Percentiles rank a stretch among this genome's conserved stretches.
Evolutionary conservation across 1,284 basidiomycete species (phyloP).

Genomic region (Ceratorhiza oryzae-sativae): DNA sequence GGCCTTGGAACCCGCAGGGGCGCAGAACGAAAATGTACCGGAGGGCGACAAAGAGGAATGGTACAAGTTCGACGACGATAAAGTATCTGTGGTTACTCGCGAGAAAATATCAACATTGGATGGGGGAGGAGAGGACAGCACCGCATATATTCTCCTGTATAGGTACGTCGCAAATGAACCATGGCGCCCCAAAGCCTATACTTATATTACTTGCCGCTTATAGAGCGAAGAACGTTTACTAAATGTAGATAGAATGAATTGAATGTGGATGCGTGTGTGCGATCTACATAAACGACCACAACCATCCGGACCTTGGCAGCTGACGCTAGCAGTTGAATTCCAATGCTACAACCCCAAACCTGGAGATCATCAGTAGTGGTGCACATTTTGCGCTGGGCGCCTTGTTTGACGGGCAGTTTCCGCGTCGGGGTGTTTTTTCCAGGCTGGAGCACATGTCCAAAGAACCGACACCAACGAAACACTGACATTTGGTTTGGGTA

Average conservation of each 20-base stretch:
- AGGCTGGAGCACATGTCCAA: not conserved
- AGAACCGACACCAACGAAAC: no score
- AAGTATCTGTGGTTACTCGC: constrained; percentile 71
- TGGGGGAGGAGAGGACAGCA: constrained; percentile 82
- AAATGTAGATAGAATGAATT: constrained; percentile 14
- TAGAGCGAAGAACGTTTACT: constrained; percentile 28
- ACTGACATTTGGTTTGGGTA: no score
- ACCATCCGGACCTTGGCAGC: not conserved
- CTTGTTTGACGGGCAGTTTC: not conserved
- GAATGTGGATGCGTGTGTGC: not conserved
- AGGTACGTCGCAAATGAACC: constrained; percentile 52
- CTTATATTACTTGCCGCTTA: not conserved
- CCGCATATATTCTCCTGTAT: constrained; percentile 88
- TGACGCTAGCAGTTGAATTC: not conserved
- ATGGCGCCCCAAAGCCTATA: not conserved
- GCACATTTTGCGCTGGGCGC: not conserved
- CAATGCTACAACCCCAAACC: not conserved
- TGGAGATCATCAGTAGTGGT: not conserved
- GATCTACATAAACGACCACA: not conserved
- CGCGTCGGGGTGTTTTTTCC: not conserved
- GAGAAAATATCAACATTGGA: constrained; percentile 85
- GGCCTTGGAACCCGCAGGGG: constrained; percentile 57
- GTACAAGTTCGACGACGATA: constrained; percentile 95
- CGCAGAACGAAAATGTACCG: constrained; percentile 34
- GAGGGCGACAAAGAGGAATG: constrained; percentile 57